Percentiles rank a stretch among this genome's conserved stretches.
Conservation (phyloP, 352 stramenopile genomes). For the Saprolegnia diclina region DNA sequence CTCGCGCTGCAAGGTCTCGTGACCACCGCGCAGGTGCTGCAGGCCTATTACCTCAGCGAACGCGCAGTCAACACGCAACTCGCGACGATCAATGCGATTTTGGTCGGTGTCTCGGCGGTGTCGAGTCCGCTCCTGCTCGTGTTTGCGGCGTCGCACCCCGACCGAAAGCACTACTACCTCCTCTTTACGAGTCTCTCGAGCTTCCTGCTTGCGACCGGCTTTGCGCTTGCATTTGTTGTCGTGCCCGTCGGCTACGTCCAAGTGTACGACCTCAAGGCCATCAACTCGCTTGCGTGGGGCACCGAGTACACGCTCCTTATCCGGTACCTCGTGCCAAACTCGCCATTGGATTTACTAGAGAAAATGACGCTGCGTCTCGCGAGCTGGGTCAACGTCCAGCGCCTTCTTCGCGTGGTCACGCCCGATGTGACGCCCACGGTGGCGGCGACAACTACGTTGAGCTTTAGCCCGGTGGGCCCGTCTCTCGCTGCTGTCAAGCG, state of each 20-base stretch:
- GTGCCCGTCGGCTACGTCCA: neutral
- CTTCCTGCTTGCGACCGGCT: neutral
- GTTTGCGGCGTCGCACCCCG: neutral
- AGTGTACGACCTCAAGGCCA: neutral
- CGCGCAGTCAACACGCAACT: neutral
- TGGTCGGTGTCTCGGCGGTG: neutral
- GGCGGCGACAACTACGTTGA: too few relatives aligned
- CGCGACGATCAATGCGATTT: neutral
- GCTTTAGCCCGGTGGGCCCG: too few relatives aligned
- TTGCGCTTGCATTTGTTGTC: neutral
- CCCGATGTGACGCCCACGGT: neutral
- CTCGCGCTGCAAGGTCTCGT: too few relatives aligned
- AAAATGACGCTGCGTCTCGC: neutral
- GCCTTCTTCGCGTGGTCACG: neutral
- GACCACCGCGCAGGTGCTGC: neutral
- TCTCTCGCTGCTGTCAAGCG: too few relatives aligned
- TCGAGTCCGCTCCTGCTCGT: neutral
- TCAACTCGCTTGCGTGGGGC: neutral
- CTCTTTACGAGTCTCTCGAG: too few relatives aligned
- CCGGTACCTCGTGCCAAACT: neutral
- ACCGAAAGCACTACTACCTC: too few relatives aligned
- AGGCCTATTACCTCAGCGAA: neutral
- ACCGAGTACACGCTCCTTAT: neutral
- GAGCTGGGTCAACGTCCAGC: neutral
- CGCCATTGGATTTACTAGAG: neutral